Evolutionary conservation across 495 filamentous ascomycete genomes (phyloP), one percentile per base, ranked within the genome.

Genomic region (Thermochaetoides thermophila): DNA sequence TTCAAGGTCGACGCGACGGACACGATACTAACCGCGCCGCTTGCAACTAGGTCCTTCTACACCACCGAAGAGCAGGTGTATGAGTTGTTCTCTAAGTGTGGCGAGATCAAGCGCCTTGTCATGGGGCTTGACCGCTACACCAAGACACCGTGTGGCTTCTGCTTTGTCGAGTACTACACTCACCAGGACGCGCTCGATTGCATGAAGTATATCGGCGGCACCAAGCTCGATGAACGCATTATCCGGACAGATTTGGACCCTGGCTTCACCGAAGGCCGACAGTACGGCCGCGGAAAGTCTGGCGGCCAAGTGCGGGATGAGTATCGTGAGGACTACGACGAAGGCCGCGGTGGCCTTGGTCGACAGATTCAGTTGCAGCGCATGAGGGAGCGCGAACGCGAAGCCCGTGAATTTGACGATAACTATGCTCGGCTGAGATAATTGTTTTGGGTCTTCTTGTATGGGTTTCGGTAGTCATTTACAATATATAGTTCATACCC

Each of bases 31-130:
- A 43, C 36, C 10, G 5, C 18, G n/a, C 34, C 31, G 0, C 27
- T 25, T 7, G 9, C 26, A 16, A 12, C 7, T 40, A 95, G 86
- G 38, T 97, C 89, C n/a, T 97, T 97, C 61, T 97, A 94, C 66
- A 97, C 89, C 8, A 97, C 89, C 27, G 89, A 97, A 54, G 89
- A 97, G 61, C 89, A 97, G 52, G 93, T 97, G 35, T 87, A 96
- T 50, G 91, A 94, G 54, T 77, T 96, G 8, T 96, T 96, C 53
- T 68, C 81, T 10, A 96, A 96, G 71, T 93, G 84, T 53, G 89
- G 89, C 37, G 87, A 95, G 63, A 87, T 97, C 53, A 96, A 95
- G 57, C 78, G 89, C 22, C 69, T 97, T 16, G 78, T 97, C n/a
- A 97, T 97, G 89, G 89, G 89, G 27, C 70, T 97, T 15, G 91